A percentile compares a stretch with the other conserved stretches of the same genome.
These are phyloP conservation scores for Prunus armeniaca DNA, from an alignment of 306 rosid species.

Conservation along the genomic window DNA sequence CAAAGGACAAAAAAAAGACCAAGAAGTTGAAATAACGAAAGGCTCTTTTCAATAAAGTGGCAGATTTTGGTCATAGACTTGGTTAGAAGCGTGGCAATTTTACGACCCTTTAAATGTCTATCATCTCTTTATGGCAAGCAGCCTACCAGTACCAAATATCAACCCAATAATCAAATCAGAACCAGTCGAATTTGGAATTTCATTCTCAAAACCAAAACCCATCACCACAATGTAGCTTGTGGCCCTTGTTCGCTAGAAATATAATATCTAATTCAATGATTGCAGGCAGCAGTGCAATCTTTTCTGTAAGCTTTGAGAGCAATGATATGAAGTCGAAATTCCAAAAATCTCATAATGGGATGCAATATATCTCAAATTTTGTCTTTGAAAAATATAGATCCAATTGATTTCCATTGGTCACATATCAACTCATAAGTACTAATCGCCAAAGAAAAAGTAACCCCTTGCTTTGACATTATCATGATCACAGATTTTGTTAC, in stretches of 20 bases:
- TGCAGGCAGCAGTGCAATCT: background rate
- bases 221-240: background rate
- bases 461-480: background rate
- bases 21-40: too few relatives aligned
- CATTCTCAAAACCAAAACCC: background rate
- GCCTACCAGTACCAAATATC: background rate
- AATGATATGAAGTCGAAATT: background rate
- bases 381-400: background rate
- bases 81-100: background rate
- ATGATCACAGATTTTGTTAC: too few relatives aligned
- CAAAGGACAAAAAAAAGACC: too few relatives aligned
- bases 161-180: background rate
- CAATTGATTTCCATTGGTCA: background rate
- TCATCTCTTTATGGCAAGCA: background rate
- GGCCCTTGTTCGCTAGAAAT: background rate
- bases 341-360: background rate
- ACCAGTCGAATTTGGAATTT: background rate
- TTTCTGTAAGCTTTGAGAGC: background rate
- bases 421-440: background rate
- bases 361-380: background rate
- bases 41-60: too few relatives aligned
- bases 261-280: background rate
- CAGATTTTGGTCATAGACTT: too few relatives aligned
- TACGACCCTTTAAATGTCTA: background rate
- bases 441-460: background rate